A percentile compares a stretch with the other conserved stretches of the same genome.
phyloP scores from a whole-genome alignment of 495 filamentous ascomycete genomes.

The Penicillium samsonianum region DNA sequence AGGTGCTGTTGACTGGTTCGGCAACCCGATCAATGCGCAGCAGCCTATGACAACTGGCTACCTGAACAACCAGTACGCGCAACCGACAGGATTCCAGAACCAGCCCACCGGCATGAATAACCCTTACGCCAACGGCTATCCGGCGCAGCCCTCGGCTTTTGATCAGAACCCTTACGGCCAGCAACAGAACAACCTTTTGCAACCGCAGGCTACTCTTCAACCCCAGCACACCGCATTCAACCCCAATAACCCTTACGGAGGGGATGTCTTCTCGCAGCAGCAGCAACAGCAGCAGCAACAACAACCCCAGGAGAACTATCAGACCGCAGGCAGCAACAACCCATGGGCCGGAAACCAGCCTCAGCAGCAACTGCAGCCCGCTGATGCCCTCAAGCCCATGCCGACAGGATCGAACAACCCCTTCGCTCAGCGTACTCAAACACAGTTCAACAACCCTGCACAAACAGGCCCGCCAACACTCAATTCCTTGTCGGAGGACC shows the following conservation, averaged over 20 bases:
- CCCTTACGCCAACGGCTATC: constrained; percentile 65
- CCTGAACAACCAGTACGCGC: constrained; percentile 81
- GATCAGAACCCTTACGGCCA: constrained; percentile 60
- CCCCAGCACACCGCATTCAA: constrained; percentile 73
- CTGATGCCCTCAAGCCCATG: constrained; percentile 50
- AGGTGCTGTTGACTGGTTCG: constrained; percentile 91
- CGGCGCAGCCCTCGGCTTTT: constrained; percentile 60
- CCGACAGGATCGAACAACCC: constrained; percentile 95
- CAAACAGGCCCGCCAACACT: constrained; percentile 63
- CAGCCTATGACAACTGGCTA: constrained; percentile 80
- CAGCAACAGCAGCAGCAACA: constrained; percentile 47
- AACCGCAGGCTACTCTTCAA: constrained; percentile 56
- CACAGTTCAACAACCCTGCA: constrained; percentile 62
- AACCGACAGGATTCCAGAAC: constrained; percentile 62
- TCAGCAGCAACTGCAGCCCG: constrained; percentile 28
- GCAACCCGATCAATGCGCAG: constrained; percentile 81
- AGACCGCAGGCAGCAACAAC: constrained; percentile 80
- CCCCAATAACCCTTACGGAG: constrained; percentile 69
- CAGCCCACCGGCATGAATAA: constrained; percentile 69
- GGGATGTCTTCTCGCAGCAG: constrained; percentile 47
- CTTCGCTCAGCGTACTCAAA: constrained; percentile 68
- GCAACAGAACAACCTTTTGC: constrained; percentile 52
- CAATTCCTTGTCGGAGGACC: constrained; percentile 70
- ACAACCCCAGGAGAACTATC: constrained; percentile 59
- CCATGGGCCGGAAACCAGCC: constrained; percentile 58